Conservation (phyloP, 2,329 filamentous ascomycete species). For the Colletotrichum tofieldiae region DNA sequence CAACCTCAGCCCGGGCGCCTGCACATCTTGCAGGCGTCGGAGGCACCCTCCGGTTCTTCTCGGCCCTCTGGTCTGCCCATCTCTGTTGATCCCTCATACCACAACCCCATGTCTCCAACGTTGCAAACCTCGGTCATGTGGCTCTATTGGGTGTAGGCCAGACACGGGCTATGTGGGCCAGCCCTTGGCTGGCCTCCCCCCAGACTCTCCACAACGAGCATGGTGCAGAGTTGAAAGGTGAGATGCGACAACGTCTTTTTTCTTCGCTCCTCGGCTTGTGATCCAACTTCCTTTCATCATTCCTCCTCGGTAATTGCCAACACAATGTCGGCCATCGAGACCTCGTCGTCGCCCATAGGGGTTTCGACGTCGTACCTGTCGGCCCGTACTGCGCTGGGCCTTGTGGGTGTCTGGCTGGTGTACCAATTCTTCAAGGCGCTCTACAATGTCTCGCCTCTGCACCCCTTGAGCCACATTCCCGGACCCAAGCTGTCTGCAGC, state of each 20-base stretch:
- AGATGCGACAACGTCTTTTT: constrained; percentile 28
- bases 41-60: background rate
- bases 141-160: constrained; percentile 36
- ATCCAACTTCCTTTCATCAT: background rate
- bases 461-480: constrained; percentile 56
- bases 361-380: constrained; percentile 29
- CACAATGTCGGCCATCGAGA: constrained; percentile 29
- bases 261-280: constrained; percentile 6
- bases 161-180: constrained; percentile 30
- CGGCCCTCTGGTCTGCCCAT: background rate
- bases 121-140: constrained; percentile 33
- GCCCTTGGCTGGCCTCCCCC: constrained; percentile 22
- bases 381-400: constrained; percentile 26
- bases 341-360: constrained; percentile 13
- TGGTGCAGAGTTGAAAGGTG: constrained; percentile 12
- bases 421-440: constrained; percentile 49
- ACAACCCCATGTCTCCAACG: constrained; percentile 19
- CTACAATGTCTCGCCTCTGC: constrained; percentile 58
- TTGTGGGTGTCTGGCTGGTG: constrained; percentile 48
- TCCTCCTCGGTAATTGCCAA: constrained; percentile 2
- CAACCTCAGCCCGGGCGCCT: background rate
- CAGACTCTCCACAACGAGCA: constrained; percentile 27
- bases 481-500: constrained; percentile 56
- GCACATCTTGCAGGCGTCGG: too few species aligned
- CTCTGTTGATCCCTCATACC: constrained; percentile 27